These are phyloP conservation scores for Macrophomina phaseolina DNA, from an alignment of 2,329 filamentous ascomycete species.

Conservation along the genomic window DNA sequence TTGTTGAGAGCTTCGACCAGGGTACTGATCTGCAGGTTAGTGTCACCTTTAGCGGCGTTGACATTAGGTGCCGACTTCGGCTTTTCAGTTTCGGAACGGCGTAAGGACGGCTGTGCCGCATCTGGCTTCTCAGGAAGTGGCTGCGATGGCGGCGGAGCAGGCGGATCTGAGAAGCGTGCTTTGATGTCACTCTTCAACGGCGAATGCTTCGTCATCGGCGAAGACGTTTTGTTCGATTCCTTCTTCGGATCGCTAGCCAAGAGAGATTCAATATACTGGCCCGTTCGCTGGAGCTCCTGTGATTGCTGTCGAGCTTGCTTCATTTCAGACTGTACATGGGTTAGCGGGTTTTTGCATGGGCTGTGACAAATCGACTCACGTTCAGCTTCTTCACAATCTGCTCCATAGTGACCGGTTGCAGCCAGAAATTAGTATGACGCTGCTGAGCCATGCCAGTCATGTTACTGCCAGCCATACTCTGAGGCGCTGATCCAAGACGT, in stretches of 20 bases:
- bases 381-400: conserved; percentile 89
- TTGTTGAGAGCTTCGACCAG: conserved; percentile 83
- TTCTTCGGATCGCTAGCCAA: conserved; percentile 72
- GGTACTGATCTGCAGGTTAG: conserved; percentile 76
- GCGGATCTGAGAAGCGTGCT: conserved; percentile 87
- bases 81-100: conserved; percentile 77
- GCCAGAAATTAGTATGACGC: conserved; percentile 79
- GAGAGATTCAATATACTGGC: conserved; percentile 79
- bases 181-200: conserved; percentile 73
- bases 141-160: conserved; percentile 90
- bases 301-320: conserved; percentile 86
- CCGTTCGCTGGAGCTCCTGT: conserved; percentile 81
- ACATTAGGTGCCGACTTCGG: conserved; percentile 59
- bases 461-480: conserved; percentile 62
- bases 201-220: conserved; percentile 50
- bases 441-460: conserved; percentile 70
- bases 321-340: conserved; percentile 74
- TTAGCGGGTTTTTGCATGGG: not conserved
- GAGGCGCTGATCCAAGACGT: conserved; percentile 62
- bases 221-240: conserved; percentile 53
- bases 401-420: conserved; percentile 89
- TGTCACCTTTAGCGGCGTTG: conserved; percentile 51
- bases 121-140: conserved; percentile 94
- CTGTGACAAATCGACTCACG: conserved; percentile 58
- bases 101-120: conserved; percentile 68